Evolutionary conservation across 176 grass and related monocot genomes (phyloP).

Genomic region (Carex littledalei): DNA sequence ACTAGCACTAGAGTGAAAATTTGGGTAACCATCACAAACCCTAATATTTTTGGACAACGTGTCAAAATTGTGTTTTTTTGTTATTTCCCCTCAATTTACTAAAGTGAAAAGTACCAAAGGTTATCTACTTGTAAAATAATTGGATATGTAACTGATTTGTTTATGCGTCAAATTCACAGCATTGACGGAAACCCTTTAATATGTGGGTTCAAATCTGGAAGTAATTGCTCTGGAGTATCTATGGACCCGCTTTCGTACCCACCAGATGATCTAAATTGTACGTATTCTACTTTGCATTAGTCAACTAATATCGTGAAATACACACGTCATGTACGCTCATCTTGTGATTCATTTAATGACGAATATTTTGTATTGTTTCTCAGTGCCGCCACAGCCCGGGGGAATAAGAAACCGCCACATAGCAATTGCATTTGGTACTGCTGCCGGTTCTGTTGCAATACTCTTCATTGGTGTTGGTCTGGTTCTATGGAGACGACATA

Average conservation of each 20-base stretch:
- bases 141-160: neutral
- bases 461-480: slow-evolving; percentile 4
- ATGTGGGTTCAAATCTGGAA: slow-evolving; percentile 47
- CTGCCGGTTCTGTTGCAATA: slow-evolving; percentile 14
- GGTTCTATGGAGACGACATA: slow-evolving; percentile 28
- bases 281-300: slow-evolving; percentile 21
- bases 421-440: slow-evolving; percentile 26
- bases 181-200: slow-evolving; percentile 77
- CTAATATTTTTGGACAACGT: neutral
- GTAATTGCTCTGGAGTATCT: slow-evolving; percentile 70
- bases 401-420: slow-evolving; percentile 40
- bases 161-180: slow-evolving; percentile 37
- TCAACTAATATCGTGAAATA: neutral
- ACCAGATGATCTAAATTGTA: slow-evolving; percentile 80
- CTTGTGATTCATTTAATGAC: neutral
- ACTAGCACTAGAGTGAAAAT: neutral
- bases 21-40: neutral
- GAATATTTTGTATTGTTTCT: slow-evolving; percentile 23
- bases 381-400: slow-evolving; percentile 60
- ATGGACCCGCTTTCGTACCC: slow-evolving; percentile 78
- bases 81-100: neutral
- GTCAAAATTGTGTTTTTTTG: neutral
- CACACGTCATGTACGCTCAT: neutral
- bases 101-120: neutral
- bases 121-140: neutral